Base-by-base conservation (phyloP, 148 eudicot species). In the Amaranthus hypochondriacus region DNA sequence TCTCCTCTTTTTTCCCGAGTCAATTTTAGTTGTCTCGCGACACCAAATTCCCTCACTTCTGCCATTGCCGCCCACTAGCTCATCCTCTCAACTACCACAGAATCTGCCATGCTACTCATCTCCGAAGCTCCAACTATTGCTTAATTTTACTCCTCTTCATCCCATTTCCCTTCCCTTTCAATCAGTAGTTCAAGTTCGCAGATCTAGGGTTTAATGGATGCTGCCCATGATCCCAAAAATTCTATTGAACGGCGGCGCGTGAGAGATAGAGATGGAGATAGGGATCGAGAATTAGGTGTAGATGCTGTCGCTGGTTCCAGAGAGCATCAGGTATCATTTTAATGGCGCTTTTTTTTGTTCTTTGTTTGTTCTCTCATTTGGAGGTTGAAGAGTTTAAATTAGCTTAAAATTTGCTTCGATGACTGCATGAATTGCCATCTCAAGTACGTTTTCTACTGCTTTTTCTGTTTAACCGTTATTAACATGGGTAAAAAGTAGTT, bases 121-220 rank as follows among this genome's bases (percentile, higher is more conserved):
- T 49, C 48, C 7, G 28, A 21, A 48, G 49, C 7, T 6, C n/a
- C 55, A n/a, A 66, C 11, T 66, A 15, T 8, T 48, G 42, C 69
- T 43, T 66, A 48, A 48, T 66, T 66, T 49, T 5, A 42, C 55
- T 66, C 9, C 2, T 1, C 15, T 48, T 15, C 0, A 0, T 6
- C 43, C 54, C 21, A 51, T 67, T 50, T 3, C 5, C 13, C 50
- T 66, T 48, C 0, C 46, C 51, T 8, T 49, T 66, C 39, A 48
- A 48, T 49, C 50, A 5, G 15, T 18, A 12, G 7, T 66, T 67
- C 63, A 7, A 50, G 9, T 67, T 49, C 7, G 9, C 14, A 67
- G 70, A 67, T 67, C 56, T 67, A 67, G 56, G 70, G 70, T 51
- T 67, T 48, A 67, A 67, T 67, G 46, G 70, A 67, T n/a, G 11